phyloP scores from a whole-genome alignment of 2,329 filamentous ascomycete species.

The Albophoma yamanashiensis region DNA sequence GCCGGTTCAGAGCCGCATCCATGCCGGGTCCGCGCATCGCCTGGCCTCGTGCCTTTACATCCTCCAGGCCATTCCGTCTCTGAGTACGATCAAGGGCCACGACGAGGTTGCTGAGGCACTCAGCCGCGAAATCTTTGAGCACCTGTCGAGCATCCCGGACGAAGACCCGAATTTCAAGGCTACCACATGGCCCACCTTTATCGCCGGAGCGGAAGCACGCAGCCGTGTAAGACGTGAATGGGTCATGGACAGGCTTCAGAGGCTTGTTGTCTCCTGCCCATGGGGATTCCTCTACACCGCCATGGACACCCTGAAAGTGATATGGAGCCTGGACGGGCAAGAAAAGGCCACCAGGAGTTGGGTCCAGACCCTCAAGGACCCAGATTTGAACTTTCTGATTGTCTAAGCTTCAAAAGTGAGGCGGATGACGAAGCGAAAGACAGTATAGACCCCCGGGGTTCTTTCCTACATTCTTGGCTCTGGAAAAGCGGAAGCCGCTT shows the following conservation, averaged over 20 bases:
- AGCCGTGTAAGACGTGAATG: constrained; percentile 31
- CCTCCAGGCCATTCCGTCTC: constrained; percentile 24
- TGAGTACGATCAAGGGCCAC: constrained; percentile 14
- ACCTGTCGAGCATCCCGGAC: constrained; percentile 35
- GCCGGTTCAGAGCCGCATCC: constrained; percentile 23
- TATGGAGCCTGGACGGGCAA: constrained; percentile 29
- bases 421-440: not conserved
- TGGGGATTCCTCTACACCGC: constrained; percentile 40
- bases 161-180: constrained; percentile 44
- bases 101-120: constrained; percentile 21
- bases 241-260: constrained; percentile 34
- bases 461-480: no score
- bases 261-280: constrained; percentile 28
- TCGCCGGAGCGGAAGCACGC: constrained; percentile 41
- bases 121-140: constrained; percentile 32
- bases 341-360: constrained; percentile 22
- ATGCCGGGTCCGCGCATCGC: constrained; percentile 31
- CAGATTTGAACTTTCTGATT: constrained; percentile 31
- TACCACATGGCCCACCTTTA: constrained; percentile 45
- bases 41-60: constrained; percentile 36
- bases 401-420: constrained; percentile 16
- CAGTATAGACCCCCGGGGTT: no score
- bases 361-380: constrained; percentile 31
- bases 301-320: constrained; percentile 30
- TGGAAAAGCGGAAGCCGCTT: no score